Conservation (phyloP, 108 stramenopile genomes). For the Discostella stelligeroides region DNA sequence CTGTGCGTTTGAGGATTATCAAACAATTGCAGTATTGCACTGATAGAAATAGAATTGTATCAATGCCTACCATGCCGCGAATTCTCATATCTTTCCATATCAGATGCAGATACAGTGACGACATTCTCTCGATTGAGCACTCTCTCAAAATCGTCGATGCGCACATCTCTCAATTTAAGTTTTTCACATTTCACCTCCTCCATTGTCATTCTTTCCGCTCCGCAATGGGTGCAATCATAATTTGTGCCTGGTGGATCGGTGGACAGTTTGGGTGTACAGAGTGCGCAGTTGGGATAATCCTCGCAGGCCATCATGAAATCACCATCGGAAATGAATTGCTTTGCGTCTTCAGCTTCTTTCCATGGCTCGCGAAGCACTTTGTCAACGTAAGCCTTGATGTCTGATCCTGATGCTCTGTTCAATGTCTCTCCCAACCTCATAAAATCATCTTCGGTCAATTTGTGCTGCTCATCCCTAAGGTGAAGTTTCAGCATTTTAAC, state of each 20-base stretch:
- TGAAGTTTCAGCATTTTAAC: slow-evolving; percentile 92
- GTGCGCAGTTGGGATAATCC: slow-evolving; percentile 86
- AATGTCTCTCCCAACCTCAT: slow-evolving; percentile 74
- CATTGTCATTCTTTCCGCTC: slow-evolving; percentile 86
- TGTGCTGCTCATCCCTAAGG: slow-evolving; percentile 89
- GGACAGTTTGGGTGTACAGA: slow-evolving; percentile 90
- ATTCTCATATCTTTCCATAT: too few species aligned
- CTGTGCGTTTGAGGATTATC: too few species aligned
- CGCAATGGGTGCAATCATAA: slow-evolving; percentile 86
- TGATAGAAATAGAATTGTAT: too few species aligned
- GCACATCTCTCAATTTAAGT: too few species aligned
- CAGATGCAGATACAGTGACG: too few species aligned
- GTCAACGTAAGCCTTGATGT: slow-evolving; percentile 94
- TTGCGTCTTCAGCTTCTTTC: slow-evolving; percentile 91
- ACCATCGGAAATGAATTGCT: slow-evolving; percentile 77
- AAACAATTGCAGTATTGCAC: too few species aligned
- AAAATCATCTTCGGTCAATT: slow-evolving; percentile 81
- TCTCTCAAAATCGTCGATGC: too few species aligned
- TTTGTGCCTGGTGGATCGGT: slow-evolving; percentile 62
- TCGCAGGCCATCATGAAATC: slow-evolving; percentile 70
- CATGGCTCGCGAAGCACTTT: slow-evolving; percentile 97
- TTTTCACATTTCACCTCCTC: slow-evolving; percentile 91
- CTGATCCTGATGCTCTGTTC: slow-evolving; percentile 92
- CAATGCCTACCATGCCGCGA: too few species aligned
- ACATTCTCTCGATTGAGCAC: too few species aligned